These are phyloP conservation scores for Solanum ahanhuiri DNA, from an alignment of 257 asterid genomes.

Conservation along the genomic window DNA sequence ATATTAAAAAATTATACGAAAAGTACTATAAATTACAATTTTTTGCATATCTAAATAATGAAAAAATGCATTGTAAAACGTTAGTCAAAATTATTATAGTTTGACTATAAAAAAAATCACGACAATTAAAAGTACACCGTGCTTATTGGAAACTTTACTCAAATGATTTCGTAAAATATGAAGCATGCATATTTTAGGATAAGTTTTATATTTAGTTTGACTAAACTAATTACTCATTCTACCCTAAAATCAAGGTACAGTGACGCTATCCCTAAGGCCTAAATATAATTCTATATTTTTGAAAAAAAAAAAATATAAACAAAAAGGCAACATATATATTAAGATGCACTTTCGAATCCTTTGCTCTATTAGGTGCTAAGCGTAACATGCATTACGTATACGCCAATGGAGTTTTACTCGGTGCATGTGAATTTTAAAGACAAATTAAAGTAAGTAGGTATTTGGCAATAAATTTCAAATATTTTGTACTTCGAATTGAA, in stretches of 20 bases:
- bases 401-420: background rate
- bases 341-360: background rate
- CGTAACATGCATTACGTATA: background rate
- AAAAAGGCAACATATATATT: background rate
- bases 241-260: background rate
- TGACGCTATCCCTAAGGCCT: background rate
- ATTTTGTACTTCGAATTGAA: background rate
- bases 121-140: too few relatives aligned
- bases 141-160: background rate
- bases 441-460: background rate
- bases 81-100: too few relatives aligned
- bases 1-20: too few relatives aligned
- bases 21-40: too few relatives aligned
- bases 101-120: too few relatives aligned
- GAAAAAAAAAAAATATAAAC: background rate
- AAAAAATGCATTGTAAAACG: too few relatives aligned
- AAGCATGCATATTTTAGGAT: background rate
- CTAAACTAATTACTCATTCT: background rate
- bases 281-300: background rate
- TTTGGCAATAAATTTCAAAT: background rate
- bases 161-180: background rate
- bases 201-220: background rate
- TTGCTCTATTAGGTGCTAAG: background rate
- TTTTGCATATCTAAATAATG: too few relatives aligned
- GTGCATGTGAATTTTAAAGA: background rate